Conservation (phyloP, 768 basidiomycete species). For the Leccinum subgranulosum region DNA sequence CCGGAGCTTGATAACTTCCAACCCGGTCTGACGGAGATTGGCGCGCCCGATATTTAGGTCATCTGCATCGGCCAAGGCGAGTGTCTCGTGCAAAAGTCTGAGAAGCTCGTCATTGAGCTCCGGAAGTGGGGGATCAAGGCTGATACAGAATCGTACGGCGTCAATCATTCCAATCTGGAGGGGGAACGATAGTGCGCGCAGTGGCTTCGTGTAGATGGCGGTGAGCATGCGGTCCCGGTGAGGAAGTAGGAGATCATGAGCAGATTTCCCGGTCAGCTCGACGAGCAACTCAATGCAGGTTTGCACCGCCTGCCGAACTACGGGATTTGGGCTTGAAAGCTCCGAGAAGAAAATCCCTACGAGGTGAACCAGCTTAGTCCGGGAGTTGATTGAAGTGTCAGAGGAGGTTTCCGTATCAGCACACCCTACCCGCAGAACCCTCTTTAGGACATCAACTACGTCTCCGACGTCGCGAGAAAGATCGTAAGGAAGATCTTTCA, state of each 20-base stretch:
- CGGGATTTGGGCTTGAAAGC: conserved; percentile 78
- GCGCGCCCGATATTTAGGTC: conserved; percentile 77
- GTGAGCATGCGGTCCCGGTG: conserved; percentile 87
- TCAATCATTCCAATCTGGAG: conserved; percentile 99
- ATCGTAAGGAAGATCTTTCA: conserved; percentile 93
- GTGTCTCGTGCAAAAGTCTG: conserved; percentile 86
- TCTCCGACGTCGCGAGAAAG: conserved; percentile 78
- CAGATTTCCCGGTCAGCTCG: conserved; percentile 63
- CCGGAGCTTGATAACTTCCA: conserved; percentile 85
- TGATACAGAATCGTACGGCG: conserved; percentile 91
- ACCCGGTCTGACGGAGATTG: conserved; percentile 69
- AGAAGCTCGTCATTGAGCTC: conserved; percentile 92
- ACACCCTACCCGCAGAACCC: conserved; percentile 61
- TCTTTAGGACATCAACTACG: conserved; percentile 72
- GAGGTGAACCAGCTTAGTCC: conserved; percentile 62
- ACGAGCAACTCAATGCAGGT: conserved; percentile 77
- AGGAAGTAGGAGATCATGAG: conserved; percentile 75
- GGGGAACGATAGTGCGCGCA: conserved; percentile 89
- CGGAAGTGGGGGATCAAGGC: conserved; percentile 82
- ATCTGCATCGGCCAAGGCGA: conserved; percentile 94
- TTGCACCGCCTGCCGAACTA: conserved; percentile 83
- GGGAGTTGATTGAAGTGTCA: conserved; percentile 41
- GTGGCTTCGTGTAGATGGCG: conserved; percentile 93
- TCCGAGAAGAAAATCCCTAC: conserved; percentile 86
- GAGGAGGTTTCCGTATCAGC: conserved; percentile 43